Evolutionary conservation across 257 asterid species (phyloP).

Genomic region (Solanum chmielewskii): DNA sequence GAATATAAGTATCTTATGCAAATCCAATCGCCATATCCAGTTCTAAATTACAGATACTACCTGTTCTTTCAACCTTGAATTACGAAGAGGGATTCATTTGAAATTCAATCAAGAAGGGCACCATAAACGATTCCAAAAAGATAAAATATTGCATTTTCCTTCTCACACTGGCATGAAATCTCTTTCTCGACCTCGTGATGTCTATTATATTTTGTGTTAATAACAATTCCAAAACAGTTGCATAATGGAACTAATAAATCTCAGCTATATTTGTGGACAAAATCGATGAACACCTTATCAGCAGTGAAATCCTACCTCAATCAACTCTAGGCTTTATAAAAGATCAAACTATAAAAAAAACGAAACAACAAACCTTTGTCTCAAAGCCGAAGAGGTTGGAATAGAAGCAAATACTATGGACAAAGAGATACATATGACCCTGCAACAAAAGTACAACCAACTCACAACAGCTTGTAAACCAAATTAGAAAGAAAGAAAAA

Average conservation of each 20-base stretch:
- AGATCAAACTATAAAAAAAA: not conserved
- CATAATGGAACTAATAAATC: not conserved
- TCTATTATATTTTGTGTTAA: not conserved
- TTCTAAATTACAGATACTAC: not conserved
- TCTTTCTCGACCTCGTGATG: not conserved
- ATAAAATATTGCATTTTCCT: not conserved
- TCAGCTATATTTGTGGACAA: not conserved
- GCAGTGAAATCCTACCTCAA: not conserved
- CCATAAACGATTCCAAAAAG: not conserved
- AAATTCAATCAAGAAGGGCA: not conserved
- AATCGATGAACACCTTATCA: not conserved
- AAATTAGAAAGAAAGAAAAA: not conserved
- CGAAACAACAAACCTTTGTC: slow-evolving; percentile 62
- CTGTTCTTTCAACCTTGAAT: not conserved
- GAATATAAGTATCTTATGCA: not conserved
- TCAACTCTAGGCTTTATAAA: not conserved
- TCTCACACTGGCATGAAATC: not conserved
- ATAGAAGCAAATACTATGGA: slow-evolving; percentile 74
- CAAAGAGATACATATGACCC: slow-evolving; percentile 98
- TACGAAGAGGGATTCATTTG: not conserved
- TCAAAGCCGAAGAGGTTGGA: slow-evolving; percentile 95
- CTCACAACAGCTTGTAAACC: not conserved
- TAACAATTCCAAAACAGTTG: not conserved
- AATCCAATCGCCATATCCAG: not conserved
- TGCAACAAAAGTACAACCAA: slow-evolving; percentile 29